These are phyloP conservation scores for Blastobotrys illinoisensis DNA, from an alignment of 1,139 yeast genomes.

Conservation along the genomic window DNA sequence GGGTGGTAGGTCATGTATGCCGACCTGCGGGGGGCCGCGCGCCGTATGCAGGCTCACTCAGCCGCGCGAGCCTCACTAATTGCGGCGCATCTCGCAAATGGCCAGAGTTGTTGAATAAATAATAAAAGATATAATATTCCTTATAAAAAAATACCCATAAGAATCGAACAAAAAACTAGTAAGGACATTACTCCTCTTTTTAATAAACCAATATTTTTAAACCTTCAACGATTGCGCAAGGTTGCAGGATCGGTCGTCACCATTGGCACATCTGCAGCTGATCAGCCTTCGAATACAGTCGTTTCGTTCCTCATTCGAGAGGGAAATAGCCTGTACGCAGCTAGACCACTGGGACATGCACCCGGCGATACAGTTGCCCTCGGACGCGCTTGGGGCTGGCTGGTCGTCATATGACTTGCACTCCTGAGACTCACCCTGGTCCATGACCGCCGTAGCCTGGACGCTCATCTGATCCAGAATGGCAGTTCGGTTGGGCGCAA, in stretches of 20 bases:
- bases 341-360: conserved; percentile 17
- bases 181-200: neutral
- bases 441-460: too few species aligned
- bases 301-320: conserved; percentile 12
- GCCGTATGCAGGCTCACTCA: neutral
- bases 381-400: conserved; percentile 14
- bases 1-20: neutral
- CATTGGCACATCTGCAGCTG: conserved; percentile 25
- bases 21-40: neutral
- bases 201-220: neutral
- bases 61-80: neutral
- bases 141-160: conserved; percentile 4
- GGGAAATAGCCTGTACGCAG: conserved; percentile 13
- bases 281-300: conserved; percentile 19
- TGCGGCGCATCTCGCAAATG: neutral
- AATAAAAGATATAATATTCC: conserved; percentile 7
- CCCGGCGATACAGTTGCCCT: conserved; percentile 24
- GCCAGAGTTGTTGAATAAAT: too few species aligned
- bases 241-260: conserved; percentile 17
- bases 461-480: too few species aligned
- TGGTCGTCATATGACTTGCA: conserved; percentile 18
- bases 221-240: neutral
- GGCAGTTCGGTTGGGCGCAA: too few species aligned
- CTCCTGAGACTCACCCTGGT: neutral
- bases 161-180: conserved; percentile 4